Evolutionary conservation across 352 stramenopile species (phyloP).

Genomic region (Pilasporangium apinafurcum): DNA sequence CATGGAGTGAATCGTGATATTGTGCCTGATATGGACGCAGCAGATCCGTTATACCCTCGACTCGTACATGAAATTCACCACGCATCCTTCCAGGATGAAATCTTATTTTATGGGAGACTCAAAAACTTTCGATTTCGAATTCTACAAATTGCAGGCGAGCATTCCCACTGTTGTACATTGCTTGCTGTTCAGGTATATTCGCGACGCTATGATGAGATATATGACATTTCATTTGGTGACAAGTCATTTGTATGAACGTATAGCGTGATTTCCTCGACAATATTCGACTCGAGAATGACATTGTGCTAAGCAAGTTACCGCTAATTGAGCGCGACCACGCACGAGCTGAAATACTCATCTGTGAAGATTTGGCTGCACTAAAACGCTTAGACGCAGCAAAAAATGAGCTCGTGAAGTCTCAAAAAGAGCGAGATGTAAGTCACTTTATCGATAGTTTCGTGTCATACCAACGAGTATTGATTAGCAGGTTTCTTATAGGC

Average conservation of each 20-base stretch:
- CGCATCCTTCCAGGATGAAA: slow-evolving; percentile 50
- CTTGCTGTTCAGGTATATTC: slow-evolving; percentile 62
- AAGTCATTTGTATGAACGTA: not conserved
- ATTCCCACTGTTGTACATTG: slow-evolving; percentile 23
- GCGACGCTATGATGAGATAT: too few species aligned
- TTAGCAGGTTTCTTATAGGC: slow-evolving; percentile 6
- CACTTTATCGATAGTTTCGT: not conserved
- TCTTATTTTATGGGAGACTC: slow-evolving; percentile 62
- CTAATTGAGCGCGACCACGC: slow-evolving; percentile 50
- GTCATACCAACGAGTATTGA: not conserved
- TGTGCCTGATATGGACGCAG: slow-evolving; percentile 15
- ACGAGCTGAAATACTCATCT: slow-evolving; percentile 25
- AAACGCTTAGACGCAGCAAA: slow-evolving; percentile 21
- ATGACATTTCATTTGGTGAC: too few species aligned
- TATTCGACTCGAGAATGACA: slow-evolving; percentile 32
- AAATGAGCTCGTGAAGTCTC: slow-evolving; percentile 14
- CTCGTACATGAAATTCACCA: slow-evolving; percentile 43
- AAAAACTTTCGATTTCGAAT: slow-evolving; percentile 66
- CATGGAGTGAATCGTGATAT: slow-evolving; percentile 45
- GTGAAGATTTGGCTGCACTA: slow-evolving; percentile 30
- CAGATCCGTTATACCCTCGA: slow-evolving; percentile 40
- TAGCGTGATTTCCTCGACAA: slow-evolving; percentile 48
- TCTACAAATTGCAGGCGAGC: slow-evolving; percentile 37
- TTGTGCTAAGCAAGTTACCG: slow-evolving; percentile 46
- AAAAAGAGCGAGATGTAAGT: slow-evolving; percentile 38